Evolutionary conservation across 2,329 filamentous ascomycete species (phyloP), one percentile per base, ranked within the genome.

Genomic region (Aurifilum marmelostoma): DNA sequence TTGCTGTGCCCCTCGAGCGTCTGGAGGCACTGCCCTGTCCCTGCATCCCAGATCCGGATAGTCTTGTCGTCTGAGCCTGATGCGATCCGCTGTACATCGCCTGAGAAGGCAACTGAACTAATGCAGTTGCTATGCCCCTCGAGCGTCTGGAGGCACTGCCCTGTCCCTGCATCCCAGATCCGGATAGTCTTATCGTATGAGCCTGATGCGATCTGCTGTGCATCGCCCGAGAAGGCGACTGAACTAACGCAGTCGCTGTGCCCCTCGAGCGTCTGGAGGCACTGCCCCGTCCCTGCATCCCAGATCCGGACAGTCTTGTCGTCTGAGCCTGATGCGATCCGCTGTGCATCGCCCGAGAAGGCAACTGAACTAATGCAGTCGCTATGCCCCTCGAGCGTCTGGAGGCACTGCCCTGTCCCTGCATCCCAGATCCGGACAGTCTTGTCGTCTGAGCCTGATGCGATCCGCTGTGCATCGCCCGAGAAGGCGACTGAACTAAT

Each of bases 241-340:
- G 61, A 68, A 1, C 0, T 1, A 6, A 68, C 61, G 21, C 0
- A 5, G 0, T 66, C 43, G 71, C 43, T 63, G 41, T 65, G 34
- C 39, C 61, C 69, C 27, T 63, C 5, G 3, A 70, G 60, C 24
- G 32, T 73, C 47, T 72, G 66, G 8, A 74, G 29, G 32, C 68
- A 71, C n/a, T 56, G 6, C 3, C 47, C 47, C n/a, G n/a, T n/a
- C n/a, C n/a, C n/a, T n/a, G n/a, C n/a, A n/a, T n/a, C n/a, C n/a
- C n/a, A n/a, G n/a, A n/a, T n/a, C n/a, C n/a, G n/a, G n/a, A n/a
- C n/a, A n/a, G n/a, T n/a, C n/a, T n/a, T n/a, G n/a, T n/a, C n/a
- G n/a, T n/a, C n/a, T n/a, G n/a, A n/a, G n/a, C n/a, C n/a, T n/a
- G n/a, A n/a, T n/a, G n/a, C n/a, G n/a, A n/a, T n/a, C n/a, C n/a